phyloP scores from a whole-genome alignment of 768 basidiomycete species.

The Mrakia frigida region DNA sequence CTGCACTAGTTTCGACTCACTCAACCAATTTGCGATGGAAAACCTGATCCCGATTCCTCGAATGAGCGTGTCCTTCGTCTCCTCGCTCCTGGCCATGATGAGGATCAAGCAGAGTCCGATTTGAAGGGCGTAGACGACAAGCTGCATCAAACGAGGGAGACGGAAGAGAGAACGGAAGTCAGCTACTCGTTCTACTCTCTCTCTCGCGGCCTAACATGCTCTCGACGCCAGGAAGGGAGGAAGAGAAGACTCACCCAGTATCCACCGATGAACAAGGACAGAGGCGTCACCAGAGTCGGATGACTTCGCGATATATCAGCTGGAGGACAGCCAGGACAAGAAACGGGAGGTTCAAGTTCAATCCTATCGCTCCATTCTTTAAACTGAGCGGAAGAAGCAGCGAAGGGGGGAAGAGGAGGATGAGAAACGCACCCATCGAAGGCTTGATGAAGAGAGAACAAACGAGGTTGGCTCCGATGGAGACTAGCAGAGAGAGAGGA shows the following conservation, averaged over 20 bases:
- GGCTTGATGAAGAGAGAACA: constrained; percentile 66
- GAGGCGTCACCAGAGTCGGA: constrained; percentile 69
- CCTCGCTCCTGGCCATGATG: constrained; percentile 61
- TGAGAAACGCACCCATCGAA: constrained; percentile 51
- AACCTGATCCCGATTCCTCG: constrained; percentile 76
- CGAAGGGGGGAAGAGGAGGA: background rate
- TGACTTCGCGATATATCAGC: constrained; percentile 54
- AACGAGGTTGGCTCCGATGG: constrained; percentile 53
- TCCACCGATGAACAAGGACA: constrained; percentile 43
- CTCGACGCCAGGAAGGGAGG: background rate
- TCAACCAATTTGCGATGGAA: constrained; percentile 70
- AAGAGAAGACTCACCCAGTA: constrained; percentile 43
- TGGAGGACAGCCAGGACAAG: constrained; percentile 37
- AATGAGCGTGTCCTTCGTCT: constrained; percentile 73
- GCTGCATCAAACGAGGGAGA: constrained; percentile 32
- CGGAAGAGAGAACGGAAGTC: background rate
- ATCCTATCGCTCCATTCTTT: constrained; percentile 1
- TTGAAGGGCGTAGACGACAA: constrained; percentile 61
- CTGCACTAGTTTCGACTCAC: constrained; percentile 49
- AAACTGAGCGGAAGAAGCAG: background rate
- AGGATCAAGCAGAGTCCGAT: constrained; percentile 80
- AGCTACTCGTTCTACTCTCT: background rate
- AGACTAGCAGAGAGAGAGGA: constrained; percentile 22
- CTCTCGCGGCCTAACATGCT: too few relatives aligned
- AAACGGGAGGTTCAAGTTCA: constrained; percentile 26